Evolutionary conservation across 1,284 basidiomycete species (phyloP), one percentile per base, ranked within the genome.

Genomic region (Malassezia vespertilionis): DNA sequence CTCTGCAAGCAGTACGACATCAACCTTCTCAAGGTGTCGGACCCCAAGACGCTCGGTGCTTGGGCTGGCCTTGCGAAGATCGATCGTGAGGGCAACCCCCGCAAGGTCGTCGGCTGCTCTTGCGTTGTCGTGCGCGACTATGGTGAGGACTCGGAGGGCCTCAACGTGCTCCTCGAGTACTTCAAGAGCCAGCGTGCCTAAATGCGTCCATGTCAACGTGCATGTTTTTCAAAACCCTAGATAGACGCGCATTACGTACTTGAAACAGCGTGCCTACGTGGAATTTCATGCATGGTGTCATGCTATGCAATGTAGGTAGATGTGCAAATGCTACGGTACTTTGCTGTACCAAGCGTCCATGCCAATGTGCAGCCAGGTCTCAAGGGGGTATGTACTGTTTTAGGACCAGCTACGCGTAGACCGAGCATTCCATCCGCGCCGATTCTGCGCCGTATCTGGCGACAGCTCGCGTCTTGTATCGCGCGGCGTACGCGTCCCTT

Each of bases 101-200:
- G 91, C 73, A 96, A 96, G 80, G 79, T 96, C 71, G 67, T 70
- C 41, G 67, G 67, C 59, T 69, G 67, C 67, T 69, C 84, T 63
- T 95, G 89, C 74, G 91, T 96, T 63, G 91, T 96, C 61, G 90
- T 97, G 71, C 93, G 88, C 79, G 87, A 96, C 74, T 97, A 91
- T 74, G 91, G 91, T 72, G 79, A 81, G 63, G 91, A 96, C 79
- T 84, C 82, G 69, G 85, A 91, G 77, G 91, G 90, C 58, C 80
- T 95, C 71, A 85, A 93, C 74, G 90, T 95, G 23, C 83, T 96
- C 73, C 78, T 93, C 67, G 89, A 95, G 74, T 87, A 89, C 80
- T 88, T 89, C 82, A 88, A 88, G 78, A 85, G 82, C 78, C 84
- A 51, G 44, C 42, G 43, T 15, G 48, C 86, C 53, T 68, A 62